Base-by-base conservation (phyloP, 148 eudicot genomes). In the Camellia granthamiana region DNA sequence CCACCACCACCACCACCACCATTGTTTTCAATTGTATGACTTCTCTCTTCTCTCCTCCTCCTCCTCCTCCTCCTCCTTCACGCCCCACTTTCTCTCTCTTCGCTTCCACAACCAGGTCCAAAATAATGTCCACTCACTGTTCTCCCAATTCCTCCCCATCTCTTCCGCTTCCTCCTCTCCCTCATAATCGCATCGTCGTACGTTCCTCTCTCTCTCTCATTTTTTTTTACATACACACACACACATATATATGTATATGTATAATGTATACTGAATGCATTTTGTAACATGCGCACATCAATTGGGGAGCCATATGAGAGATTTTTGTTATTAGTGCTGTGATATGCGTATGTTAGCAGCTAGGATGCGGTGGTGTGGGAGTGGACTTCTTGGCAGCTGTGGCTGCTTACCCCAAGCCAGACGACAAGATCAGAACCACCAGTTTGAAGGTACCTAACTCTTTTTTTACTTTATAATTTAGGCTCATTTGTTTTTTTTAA, bases 371-470 rank as follows among this genome's bases (percentile, higher is more conserved):
- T 41, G 83, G 83, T 75, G 86, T 81, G 67, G 2, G 74, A 30
- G 80, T 93, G 77, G 99, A 96, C 71, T 84, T 83, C 9, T 82
- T 96, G 78, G 99, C 97, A 23, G 85, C 97, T 5, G 99, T 96
- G 42, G 91, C 86, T 62, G 77, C 91, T 75, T 96, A 85, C 83
- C 99, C 98, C 23, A 89, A 91, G 54, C 99, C 99, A 0, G 98
- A 96, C 76, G 98, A 93, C 49, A 96, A 96, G 89, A 92, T 90
- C 75, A 85, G 98, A 82, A 96, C 91, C 88, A 96, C 95, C 78
- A 93, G 93, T 85, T 83, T 89, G 86, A 92, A 90, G 97, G 98
- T 95, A 55, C 59, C 30, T 6, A n/a, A 44, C 5, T 47, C 42
- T 0, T 49, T 72, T 23, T 15, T 7, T 21, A 21, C 23, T 0